These are phyloP conservation scores for Agroathelia rolfsii DNA, from an alignment of 1,284 basidiomycete genomes.

Conservation along the genomic window DNA sequence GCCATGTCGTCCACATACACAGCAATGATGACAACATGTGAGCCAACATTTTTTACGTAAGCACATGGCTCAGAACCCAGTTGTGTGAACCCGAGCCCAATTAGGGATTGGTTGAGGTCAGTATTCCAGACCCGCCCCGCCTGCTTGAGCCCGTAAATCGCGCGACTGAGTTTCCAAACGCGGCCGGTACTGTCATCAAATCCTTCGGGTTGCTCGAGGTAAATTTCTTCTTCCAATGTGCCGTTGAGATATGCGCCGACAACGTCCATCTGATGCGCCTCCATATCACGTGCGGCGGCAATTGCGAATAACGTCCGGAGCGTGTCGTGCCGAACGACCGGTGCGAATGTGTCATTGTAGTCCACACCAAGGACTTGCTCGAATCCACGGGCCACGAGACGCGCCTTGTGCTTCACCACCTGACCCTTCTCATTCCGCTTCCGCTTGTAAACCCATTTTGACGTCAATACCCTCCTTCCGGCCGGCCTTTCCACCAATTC, in stretches of 20 bases:
- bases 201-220: constrained; percentile 21
- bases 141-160: constrained; percentile 19
- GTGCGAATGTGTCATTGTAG: constrained; percentile 27
- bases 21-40: constrained; percentile 12
- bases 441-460: constrained; percentile 25
- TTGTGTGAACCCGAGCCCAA: constrained; percentile 14
- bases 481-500: constrained; percentile 10
- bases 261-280: constrained; percentile 20
- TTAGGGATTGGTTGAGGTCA: constrained; percentile 8
- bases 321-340: constrained; percentile 20
- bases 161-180: constrained; percentile 8
- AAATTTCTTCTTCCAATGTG: constrained; percentile 22
- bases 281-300: constrained; percentile 13
- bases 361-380: constrained; percentile 28
- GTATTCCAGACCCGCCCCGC: constrained; percentile 15
- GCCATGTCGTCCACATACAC: constrained; percentile 9
- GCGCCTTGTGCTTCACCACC: constrained; percentile 24
- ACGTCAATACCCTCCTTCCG: constrained; percentile 17
- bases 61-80: constrained; percentile 20
- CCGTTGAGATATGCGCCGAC: constrained; percentile 21
- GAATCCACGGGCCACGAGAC: constrained; percentile 31
- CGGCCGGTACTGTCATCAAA: constrained; percentile 12
- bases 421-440: constrained; percentile 22
- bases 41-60: constrained; percentile 14
- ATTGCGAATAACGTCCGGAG: constrained; percentile 19